These are phyloP conservation scores for Nothopassalora personata DNA, from an alignment of 2,329 filamentous ascomycete genomes.

Conservation along the genomic window DNA sequence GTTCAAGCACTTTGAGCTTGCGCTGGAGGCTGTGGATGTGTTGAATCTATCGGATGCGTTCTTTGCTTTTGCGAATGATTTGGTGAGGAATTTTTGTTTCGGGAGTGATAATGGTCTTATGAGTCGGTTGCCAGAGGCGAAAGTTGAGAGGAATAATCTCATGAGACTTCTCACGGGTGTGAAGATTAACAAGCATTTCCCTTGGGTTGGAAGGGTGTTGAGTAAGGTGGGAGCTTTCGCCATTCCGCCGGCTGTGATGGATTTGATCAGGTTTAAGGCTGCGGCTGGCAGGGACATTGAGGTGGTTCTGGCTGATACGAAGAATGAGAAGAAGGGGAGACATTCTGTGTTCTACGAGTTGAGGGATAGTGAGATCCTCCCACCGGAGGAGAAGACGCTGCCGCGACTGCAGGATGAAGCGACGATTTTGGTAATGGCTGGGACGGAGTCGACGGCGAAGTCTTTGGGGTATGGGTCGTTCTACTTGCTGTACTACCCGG, in stretches of 20 bases:
- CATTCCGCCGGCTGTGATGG: conserved; percentile 25
- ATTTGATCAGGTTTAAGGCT: conserved; percentile 22
- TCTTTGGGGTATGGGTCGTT: conserved; percentile 25
- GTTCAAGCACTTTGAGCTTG: neutral
- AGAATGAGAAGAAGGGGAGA: conserved; percentile 16
- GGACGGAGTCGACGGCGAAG: conserved; percentile 27
- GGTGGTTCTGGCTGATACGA: conserved; percentile 19
- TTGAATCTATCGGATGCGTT: conserved; percentile 29
- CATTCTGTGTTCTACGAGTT: conserved; percentile 30
- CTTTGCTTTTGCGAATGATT: conserved; percentile 30
- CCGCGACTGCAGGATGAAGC: conserved; percentile 31
- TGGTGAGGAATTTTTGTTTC: conserved; percentile 31
- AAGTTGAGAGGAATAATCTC: conserved; percentile 27
- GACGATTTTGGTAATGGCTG: conserved; percentile 27
- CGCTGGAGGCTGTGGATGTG: conserved; percentile 2
- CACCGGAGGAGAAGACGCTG: conserved; percentile 27
- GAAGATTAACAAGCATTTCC: conserved; percentile 32
- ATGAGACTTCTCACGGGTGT: conserved; percentile 27
- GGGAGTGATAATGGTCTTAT: conserved; percentile 26
- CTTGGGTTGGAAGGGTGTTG: neutral
- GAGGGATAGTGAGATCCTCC: conserved; percentile 23
- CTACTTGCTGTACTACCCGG: conserved; percentile 19
- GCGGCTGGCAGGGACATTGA: conserved; percentile 22
- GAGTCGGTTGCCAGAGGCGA: conserved; percentile 22
- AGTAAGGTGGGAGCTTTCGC: conserved; percentile 1